Evolutionary conservation across 495 filamentous ascomycete species (phyloP).

Genomic region (Trichoderma erinaceum): DNA sequence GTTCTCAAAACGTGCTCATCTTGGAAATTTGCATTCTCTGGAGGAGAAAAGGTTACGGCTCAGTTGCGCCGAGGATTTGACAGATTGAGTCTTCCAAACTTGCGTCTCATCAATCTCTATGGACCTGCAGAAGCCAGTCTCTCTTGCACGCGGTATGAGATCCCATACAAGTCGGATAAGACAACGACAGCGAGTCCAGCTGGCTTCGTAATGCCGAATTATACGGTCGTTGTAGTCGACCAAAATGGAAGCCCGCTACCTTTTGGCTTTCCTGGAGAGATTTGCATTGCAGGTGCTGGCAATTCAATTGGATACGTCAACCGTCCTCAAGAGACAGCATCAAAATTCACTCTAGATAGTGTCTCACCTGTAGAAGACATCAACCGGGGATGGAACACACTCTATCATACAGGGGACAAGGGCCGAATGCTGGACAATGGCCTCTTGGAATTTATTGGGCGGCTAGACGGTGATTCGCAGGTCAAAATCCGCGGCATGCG

Average conservation of each 20-base stretch:
- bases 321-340: constrained; percentile 17
- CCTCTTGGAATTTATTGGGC: constrained; percentile 30
- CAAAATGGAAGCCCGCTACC: constrained; percentile 34
- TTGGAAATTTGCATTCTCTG: constrained; percentile 25
- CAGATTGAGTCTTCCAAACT: constrained; percentile 14
- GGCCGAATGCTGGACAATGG: constrained; percentile 34
- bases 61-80: constrained; percentile 20
- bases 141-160: too few relatives aligned
- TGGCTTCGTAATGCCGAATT: not conserved
- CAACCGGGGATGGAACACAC: constrained; percentile 29
- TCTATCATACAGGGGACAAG: constrained; percentile 40
- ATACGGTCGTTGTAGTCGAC: constrained; percentile 39
- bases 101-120: constrained; percentile 29
- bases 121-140: constrained; percentile 27
- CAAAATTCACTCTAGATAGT: constrained; percentile 32
- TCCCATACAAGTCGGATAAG: not conserved
- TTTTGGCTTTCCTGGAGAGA: constrained; percentile 28
- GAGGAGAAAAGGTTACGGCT: constrained; percentile 24
- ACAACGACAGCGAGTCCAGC: not conserved
- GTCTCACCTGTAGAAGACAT: constrained; percentile 22
- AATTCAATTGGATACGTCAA: constrained; percentile 34
- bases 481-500: constrained; percentile 49
- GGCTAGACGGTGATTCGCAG: constrained; percentile 43
- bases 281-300: constrained; percentile 34
- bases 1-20: not conserved